These are phyloP conservation scores for Amyloporia xantha DNA, from an alignment of 768 basidiomycete species.

Conservation along the genomic window DNA sequence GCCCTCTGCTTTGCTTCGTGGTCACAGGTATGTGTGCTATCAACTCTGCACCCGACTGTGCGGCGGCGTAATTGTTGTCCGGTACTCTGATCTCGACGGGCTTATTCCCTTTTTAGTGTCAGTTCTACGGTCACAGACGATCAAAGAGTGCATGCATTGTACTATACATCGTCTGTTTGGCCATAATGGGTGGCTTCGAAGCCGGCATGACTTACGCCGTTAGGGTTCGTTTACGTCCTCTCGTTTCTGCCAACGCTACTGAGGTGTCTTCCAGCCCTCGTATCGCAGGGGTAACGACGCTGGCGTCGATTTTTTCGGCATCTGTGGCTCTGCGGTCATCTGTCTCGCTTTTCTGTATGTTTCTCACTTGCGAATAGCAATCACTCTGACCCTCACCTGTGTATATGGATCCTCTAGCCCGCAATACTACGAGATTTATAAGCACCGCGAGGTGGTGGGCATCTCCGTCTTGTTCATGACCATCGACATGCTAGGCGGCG, in stretches of 20 bases:
- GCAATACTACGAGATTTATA: slow-evolving; percentile 74
- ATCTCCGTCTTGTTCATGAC: slow-evolving; percentile 65
- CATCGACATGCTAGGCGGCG: slow-evolving; percentile 62
- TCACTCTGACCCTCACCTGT: neutral
- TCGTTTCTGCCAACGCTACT: too few species aligned
- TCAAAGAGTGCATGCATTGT: slow-evolving; percentile 28
- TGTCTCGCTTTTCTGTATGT: slow-evolving; percentile 40
- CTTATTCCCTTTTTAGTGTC: slow-evolving; percentile 39
- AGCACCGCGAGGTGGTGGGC: slow-evolving; percentile 54
- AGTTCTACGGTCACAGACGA: slow-evolving; percentile 51
- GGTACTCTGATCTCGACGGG: too few species aligned
- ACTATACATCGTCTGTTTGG: slow-evolving; percentile 33
- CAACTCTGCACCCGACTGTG: too few species aligned
- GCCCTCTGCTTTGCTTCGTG: slow-evolving; percentile 54
- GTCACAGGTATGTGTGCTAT: slow-evolving; percentile 43
- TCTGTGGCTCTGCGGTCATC: slow-evolving; percentile 52
- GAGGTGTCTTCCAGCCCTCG: slow-evolving; percentile 27
- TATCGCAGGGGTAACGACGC: slow-evolving; percentile 29
- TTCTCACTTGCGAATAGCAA: neutral
- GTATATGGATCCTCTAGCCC: too few species aligned
- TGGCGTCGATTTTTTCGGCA: slow-evolving; percentile 51
- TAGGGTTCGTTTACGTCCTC: slow-evolving; percentile 37
- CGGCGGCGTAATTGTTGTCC: too few species aligned
- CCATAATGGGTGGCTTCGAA: slow-evolving; percentile 51
- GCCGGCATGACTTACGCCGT: slow-evolving; percentile 53